A percentile compares a stretch with the other conserved stretches of the same genome.
Evolutionary conservation across 257 asterid genomes (phyloP).

Genomic region (Solanum gracilifrons): DNA sequence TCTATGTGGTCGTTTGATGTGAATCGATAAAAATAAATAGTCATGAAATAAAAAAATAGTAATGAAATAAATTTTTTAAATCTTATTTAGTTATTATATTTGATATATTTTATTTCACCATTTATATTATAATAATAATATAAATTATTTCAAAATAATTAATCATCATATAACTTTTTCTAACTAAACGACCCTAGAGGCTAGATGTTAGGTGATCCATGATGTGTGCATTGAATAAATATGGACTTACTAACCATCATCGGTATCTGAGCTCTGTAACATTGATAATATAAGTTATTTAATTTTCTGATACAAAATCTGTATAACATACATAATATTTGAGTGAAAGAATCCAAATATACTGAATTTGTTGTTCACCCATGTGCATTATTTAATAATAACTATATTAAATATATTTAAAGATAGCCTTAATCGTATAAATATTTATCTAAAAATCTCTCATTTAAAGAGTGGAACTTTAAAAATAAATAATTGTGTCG

Average conservation of each 20-base stretch:
- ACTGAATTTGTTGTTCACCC: neutral
- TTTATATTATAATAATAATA: too few relatives aligned
- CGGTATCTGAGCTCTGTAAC: neutral
- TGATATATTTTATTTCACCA: fast-evolving
- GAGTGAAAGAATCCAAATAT: neutral
- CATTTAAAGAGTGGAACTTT: too few relatives aligned
- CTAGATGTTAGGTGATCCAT: neutral
- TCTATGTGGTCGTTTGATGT: too few relatives aligned
- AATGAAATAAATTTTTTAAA: fast-evolving
- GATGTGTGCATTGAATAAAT: neutral
- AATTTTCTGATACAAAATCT: neutral
- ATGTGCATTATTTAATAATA: neutral
- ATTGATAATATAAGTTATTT: neutral
- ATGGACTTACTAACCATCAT: neutral
- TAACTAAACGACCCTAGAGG: too few relatives aligned
- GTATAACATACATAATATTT: too few relatives aligned
- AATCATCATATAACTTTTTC: too few relatives aligned
- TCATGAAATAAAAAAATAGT: fast-evolving
- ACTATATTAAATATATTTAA: too few relatives aligned
- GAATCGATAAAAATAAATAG: too few relatives aligned
- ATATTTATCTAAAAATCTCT: neutral
- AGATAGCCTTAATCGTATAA: too few relatives aligned
- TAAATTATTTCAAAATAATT: too few relatives aligned
- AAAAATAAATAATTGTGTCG: neutral
- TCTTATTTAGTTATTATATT: too few relatives aligned